Evolutionary conservation across 169 alveolate genomes (phyloP).

Genomic region (Plasmodium cynomolgi): DNA sequence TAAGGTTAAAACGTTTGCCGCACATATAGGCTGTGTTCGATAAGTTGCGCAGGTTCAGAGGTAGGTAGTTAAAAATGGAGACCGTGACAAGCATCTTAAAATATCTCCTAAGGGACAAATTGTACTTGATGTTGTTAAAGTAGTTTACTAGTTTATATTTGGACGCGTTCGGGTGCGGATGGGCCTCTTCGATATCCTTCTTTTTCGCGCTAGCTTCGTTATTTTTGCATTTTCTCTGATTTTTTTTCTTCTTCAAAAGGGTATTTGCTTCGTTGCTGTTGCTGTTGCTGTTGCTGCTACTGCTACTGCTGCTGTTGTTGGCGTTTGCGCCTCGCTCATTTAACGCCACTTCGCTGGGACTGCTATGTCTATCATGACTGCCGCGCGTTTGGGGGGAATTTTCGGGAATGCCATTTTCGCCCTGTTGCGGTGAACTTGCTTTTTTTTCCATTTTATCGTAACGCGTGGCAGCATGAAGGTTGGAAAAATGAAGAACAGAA

Average conservation of each 20-base stretch:
- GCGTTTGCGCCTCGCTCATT: background rate
- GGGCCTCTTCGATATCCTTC: background rate
- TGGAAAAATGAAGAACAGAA: background rate
- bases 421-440: background rate
- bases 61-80: constrained; percentile 48
- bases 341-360: background rate
- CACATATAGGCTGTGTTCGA: constrained; percentile 38
- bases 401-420: background rate
- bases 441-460: constrained; percentile 13
- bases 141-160: constrained; percentile 45
- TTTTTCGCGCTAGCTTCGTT: constrained; percentile 10
- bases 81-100: constrained; percentile 58
- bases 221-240: constrained; percentile 8
- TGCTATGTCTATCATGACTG: background rate
- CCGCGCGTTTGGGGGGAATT: background rate
- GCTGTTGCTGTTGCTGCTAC: background rate
- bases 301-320: background rate
- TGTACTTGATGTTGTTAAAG: constrained; percentile 24
- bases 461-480: background rate
- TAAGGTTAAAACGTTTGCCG: constrained; percentile 33
- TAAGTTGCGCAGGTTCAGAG: constrained; percentile 36
- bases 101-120: constrained; percentile 44
- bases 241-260: background rate
- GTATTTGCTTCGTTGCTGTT: background rate
- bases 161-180: constrained; percentile 13